phyloP scores from a whole-genome alignment of 192 early-diverging fungal genomes.

The Coemansia sp. region DNA sequence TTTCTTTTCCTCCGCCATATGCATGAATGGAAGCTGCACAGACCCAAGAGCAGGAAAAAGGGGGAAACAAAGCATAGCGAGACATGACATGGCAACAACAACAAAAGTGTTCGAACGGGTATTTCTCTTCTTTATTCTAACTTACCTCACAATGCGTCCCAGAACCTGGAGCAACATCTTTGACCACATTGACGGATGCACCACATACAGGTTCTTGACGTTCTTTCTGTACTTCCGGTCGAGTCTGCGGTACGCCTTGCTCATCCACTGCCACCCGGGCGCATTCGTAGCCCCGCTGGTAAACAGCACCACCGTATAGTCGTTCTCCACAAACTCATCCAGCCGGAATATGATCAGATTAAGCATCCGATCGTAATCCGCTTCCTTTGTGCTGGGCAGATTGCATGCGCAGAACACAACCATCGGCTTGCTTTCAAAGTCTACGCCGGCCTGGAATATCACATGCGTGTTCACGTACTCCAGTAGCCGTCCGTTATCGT shows the following conservation, averaged over 20 bases:
- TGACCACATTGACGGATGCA: slow-evolving; percentile 81
- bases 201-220: slow-evolving; percentile 85
- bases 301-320: slow-evolving; percentile 88
- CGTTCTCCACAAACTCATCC: slow-evolving; percentile 84
- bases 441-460: slow-evolving; percentile 67
- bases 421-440: slow-evolving; percentile 81
- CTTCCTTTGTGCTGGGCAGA: slow-evolving; percentile 68
- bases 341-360: slow-evolving; percentile 62
- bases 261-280: slow-evolving; percentile 81
- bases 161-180: slow-evolving; percentile 43
- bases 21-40: too few species aligned
- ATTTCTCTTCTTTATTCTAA: not conserved
- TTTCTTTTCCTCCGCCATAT: too few species aligned
- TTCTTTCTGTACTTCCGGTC: slow-evolving; percentile 90
- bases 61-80: too few species aligned
- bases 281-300: slow-evolving; percentile 69
- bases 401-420: slow-evolving; percentile 82
- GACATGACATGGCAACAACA: too few species aligned
- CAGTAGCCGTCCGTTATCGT: slow-evolving; percentile 42
- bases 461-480: slow-evolving; percentile 46
- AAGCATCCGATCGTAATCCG: slow-evolving; percentile 81
- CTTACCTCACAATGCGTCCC: slow-evolving; percentile 48
- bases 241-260: slow-evolving; percentile 75
- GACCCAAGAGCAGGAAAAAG: too few species aligned
- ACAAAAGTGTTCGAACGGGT: too few species aligned